Evolutionary conservation across 768 basidiomycete genomes (phyloP), one percentile per base, ranked within the genome.

Genomic region (Boletus rufocinnamomeus): DNA sequence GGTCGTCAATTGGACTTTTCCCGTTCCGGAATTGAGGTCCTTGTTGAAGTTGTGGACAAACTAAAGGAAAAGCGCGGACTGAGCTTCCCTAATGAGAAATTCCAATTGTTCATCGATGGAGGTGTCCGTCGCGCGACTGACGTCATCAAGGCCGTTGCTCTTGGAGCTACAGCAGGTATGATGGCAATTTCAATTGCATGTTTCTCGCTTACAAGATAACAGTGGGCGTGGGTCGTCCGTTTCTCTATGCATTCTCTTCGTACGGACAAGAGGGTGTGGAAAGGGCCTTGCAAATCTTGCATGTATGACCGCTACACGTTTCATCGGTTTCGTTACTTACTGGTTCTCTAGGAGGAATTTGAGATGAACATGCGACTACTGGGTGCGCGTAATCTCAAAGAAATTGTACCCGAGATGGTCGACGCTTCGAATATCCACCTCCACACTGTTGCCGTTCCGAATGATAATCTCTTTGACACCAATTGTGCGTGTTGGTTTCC

Each of bases 331-430:
- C 23, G 16, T 27, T 41, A 21, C 45, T 61, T 14, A 64, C 25
- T 44, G 16, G 6, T 34, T 27, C 30, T 8, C 10, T 68, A 98
- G 93, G 93, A 95, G 64, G 96, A 99, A 73, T 93, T 99, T 66
- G 93, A 95, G 78, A 98, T 98, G 96, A 95, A 96, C 74, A 82
- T 98, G 84, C 88, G 95, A 17, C 79, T 98, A 2, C 74, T 99
- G 30, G 96, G 96, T 8, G 95, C 95, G 1, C 84, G 80, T 4
- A 89, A 83, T 0, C 72, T 98, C 45, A 81, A 80, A 53, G 93
- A 98, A 35, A 77, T 98, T 56, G 84, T 86, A 1, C 91, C 90
- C 0, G 84, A 85, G 45, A 95, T 98, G 95, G 93, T 98, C 9
- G 93, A 98, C 61, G 85, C 86, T 14, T 82, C 84, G 1, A 87